Conservation (phyloP, 2,329 filamentous ascomycete species). For the Fusarium keratoplasticum region DNA sequence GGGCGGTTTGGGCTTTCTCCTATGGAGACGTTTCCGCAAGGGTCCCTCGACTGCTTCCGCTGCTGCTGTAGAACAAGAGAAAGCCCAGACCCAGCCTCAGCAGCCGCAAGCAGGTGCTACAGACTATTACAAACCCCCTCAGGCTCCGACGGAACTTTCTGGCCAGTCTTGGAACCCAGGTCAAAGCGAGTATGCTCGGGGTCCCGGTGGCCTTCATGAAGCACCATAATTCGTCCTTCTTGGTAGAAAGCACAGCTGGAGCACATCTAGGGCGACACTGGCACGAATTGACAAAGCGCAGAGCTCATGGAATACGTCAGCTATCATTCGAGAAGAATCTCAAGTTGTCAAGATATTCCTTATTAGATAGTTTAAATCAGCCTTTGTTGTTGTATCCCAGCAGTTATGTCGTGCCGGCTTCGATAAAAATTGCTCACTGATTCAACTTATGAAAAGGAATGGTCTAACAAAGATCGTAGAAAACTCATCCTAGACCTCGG, state of each 20-base stretch:
- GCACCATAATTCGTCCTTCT: slow-evolving; percentile 9
- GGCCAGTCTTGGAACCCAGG: slow-evolving; percentile 22
- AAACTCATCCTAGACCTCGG: background rate
- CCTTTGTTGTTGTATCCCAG: background rate
- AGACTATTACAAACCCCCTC: slow-evolving; percentile 25
- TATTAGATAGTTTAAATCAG: background rate
- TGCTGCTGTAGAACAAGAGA: background rate
- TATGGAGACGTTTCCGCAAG: slow-evolving; percentile 35
- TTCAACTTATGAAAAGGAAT: background rate
- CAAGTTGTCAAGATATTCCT: background rate
- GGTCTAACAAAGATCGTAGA: background rate
- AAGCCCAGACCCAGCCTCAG: slow-evolving; percentile 19
- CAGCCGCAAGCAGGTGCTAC: background rate
- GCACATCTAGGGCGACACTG: background rate
- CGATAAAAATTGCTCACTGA: too few relatives aligned
- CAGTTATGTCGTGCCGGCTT: background rate
- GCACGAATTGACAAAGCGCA: background rate
- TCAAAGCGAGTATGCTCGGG: slow-evolving; percentile 5
- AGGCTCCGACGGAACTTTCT: slow-evolving; percentile 21
- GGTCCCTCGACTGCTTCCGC: slow-evolving; percentile 6
- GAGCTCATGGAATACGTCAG: background rate
- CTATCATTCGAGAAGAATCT: background rate
- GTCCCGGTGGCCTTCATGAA: slow-evolving; percentile 28
- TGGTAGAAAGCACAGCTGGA: background rate
- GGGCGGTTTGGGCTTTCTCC: slow-evolving; percentile 33